Base-by-base conservation (phyloP, 768 basidiomycete species). In the Mycena filopes region DNA sequence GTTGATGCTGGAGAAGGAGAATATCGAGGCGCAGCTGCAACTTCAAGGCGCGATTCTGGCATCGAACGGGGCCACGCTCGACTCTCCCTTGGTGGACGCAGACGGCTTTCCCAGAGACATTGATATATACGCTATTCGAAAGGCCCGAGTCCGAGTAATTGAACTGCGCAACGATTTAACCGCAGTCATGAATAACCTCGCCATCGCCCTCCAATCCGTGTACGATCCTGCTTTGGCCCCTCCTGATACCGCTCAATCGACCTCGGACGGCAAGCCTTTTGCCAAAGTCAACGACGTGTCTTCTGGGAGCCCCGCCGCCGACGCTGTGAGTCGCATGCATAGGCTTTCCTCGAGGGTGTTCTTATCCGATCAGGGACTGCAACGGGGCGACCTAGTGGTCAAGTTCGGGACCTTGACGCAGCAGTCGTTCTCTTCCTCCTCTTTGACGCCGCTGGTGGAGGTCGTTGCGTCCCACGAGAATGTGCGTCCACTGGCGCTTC, bases 101-200 rank as follows among this genome's bases (percentile, higher is more conserved):
- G 93, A 98, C 55, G 97, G 97, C 9, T 98, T 94, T 76, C 96
- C 96, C 1, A 85, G 95, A 16, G 92, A 97, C 77, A 85, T 98
- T 66, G 93, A 96, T 69, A 82, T 97, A 20, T 93, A 87, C 73
- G 89, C 90, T 13, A 89, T 96, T 21, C 46, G 57, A 29, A 59
- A 61, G 20, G 59, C 60, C 20, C 65, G 60, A 20, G 47, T 43
- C 31, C 83, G 91, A 54, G 87, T 97, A 23, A 89, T 93, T 58
- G 86, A 93, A 74, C 79, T 97, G 50, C 83, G 89, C 60, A 98
- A 96, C 71, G 96, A 99, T 74, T 81, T 91, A 63, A 82, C 80
- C n/a, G 81, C 75, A 25, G 77, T 93, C 12, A 90, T 88, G 80
- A 83, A 89, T 67, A 83, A 85, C 48, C 87, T 98, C 60, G 88